Evolutionary conservation across 192 early-diverging fungal species (phyloP), one percentile per base, ranked within the genome.

Genomic region (Martensiomyces pterosporus): DNA sequence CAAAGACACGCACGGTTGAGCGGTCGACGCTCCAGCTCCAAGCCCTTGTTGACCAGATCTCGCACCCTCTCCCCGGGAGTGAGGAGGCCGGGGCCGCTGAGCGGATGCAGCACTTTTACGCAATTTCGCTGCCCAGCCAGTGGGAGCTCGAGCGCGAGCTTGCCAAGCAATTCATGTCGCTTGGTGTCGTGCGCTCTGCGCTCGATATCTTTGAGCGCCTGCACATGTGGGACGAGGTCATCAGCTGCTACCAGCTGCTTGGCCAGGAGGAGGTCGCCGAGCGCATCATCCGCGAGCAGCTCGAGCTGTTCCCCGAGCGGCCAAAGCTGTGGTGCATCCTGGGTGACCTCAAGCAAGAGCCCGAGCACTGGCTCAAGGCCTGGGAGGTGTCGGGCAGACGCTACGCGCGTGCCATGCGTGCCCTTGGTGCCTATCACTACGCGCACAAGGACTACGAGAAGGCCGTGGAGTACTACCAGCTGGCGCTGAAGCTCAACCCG

Each of bases 131-230:
- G 16, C 97, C 97, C 13, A 82, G 88, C 47, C 93, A 92, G 49
- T 99, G 97, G 97, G 90, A 92, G 43, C 72, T 99, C 56, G 97
- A 99, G 80, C 76, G 80, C 49, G 94, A 99, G 57, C 76, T 99
- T 27, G 97, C 85, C 12, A 72, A 84, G 9, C 78, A 86, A 34
- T 92, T 88, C 66, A 78, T 93, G 55, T 73, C 80, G 3, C 57
- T 97, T 43, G 97, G 97, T 34, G 87, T 96, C 2, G 43, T 92
- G 18, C 84, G 89, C 13, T 93, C 93, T 4, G 91, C 97, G 4
- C 68, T 96, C 23, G 90, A 99, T 39, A 96, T 99, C 39, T 99
- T 84, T 64, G 85, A 90, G 60, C 87, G 97, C 12, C 68, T 99
- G 47, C 82, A 96, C 49, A 77, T 96, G 79, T 99, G 97, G 97